Conservation (phyloP, 306 rosid genomes). For the Fragaria vesca region DNA sequence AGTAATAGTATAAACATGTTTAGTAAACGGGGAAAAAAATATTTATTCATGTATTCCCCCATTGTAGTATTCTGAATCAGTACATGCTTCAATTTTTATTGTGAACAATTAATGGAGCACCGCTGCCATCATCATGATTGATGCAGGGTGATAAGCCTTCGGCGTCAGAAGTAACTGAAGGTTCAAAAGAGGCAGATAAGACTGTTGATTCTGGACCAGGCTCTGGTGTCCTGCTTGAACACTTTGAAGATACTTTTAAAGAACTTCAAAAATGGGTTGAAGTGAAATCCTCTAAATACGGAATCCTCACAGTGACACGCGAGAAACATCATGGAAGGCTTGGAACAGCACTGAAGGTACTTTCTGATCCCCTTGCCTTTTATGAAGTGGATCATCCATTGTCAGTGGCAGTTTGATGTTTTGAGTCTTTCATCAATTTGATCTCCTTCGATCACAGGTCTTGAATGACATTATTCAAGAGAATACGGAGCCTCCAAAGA, state of each 20-base stretch:
- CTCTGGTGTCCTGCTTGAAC: slow-evolving; percentile 37
- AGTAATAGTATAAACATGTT: not conserved
- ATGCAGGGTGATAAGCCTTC: slow-evolving; percentile 44
- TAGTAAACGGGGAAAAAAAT: not conserved
- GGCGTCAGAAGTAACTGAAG: slow-evolving; percentile 35
- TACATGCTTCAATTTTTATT: not conserved
- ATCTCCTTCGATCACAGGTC: slow-evolving; percentile 40
- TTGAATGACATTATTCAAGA: slow-evolving; percentile 75
- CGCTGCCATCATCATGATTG: not conserved
- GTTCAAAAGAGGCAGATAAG: slow-evolving; percentile 40
- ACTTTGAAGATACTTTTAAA: slow-evolving; percentile 73
- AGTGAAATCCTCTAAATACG: slow-evolving; percentile 69
- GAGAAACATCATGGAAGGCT: slow-evolving; percentile 78
- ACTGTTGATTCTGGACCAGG: slow-evolving; percentile 31
- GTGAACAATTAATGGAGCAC: not conserved
- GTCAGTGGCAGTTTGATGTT: not conserved
- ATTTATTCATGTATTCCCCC: not conserved
- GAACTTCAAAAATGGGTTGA: slow-evolving; percentile 92
- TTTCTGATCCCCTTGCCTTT: not conserved
- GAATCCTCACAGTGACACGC: slow-evolving; percentile 64
- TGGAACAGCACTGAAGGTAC: slow-evolving; percentile 88
- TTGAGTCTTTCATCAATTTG: not conserved
- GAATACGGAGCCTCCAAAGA: slow-evolving; percentile 66
- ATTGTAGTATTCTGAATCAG: not conserved
- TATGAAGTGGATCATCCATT: not conserved